Evolutionary conservation across 2,329 filamentous ascomycete species (phyloP), one percentile per base, ranked within the genome.

Genomic region (Curvularia spicifera): DNA sequence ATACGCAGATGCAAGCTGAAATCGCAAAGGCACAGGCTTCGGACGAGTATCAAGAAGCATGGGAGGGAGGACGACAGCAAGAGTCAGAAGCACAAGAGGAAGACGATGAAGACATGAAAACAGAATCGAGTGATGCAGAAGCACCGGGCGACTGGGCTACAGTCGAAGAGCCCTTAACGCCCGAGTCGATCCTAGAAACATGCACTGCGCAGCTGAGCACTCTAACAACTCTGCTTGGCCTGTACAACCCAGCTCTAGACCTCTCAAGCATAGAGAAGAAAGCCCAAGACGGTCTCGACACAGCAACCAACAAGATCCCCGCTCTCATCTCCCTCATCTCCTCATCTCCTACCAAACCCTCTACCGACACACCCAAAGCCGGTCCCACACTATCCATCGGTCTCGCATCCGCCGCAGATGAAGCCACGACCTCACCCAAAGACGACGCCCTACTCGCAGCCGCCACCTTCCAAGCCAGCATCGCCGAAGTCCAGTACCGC

Each of bases 111-210:
- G 56, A 68, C 12, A 59, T 64, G 43, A 72, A 77, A 18, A 66
- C 66, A 1, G 67, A 68, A 3, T 71, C 70, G 0, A 59, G 62
- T 5, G 51, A 64, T 20, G 68, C 71, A 13, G 71, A 71, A 58
- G 71, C 73, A 43, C 74, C 84, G 37, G 87, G 87, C 59, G 83
- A 88, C 66, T 90, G 87, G 83, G 88, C 87, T 18, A 84, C 82
- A 3, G 82, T 91, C n/a, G 81, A 89, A 53, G 87, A 89, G 62
- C 86, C 88, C 0, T 79, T 90, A 26, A 89, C 87, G 1, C 83
- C 85, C 26, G 81, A 83, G 47, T 86, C 86, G 1, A 82, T 92
- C 6, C 78, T 91, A 1, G 89, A 92, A 60, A 91, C 88, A 0
- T 81, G 87, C 13, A 80, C 89, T 31, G 87, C 88, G 4, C 86